A percentile compares a stretch with the other conserved stretches of the same genome.
Evolutionary conservation across 2,329 filamentous ascomycete species (phyloP).

Genomic region (Cryphonectria naterciae): DNA sequence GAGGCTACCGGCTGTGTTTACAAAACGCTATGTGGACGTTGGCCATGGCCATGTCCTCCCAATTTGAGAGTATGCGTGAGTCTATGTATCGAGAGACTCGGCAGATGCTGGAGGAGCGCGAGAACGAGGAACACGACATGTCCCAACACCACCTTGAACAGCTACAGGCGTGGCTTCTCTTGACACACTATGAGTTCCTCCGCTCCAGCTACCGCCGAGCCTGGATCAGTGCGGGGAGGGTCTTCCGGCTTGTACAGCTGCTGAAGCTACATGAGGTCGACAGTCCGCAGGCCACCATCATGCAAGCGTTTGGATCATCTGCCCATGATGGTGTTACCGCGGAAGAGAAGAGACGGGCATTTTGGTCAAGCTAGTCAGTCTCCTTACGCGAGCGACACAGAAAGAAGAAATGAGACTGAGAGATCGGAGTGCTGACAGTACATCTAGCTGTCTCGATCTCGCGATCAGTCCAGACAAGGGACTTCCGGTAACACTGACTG

Average conservation of each 20-base stretch:
- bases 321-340: background rate
- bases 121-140: background rate
- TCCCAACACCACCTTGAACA: constrained; percentile 30
- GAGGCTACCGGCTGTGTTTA: constrained; percentile 32
- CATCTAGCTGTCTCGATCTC: background rate
- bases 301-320: background rate
- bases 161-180: constrained; percentile 34
- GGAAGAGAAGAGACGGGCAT: constrained; percentile 20
- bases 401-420: background rate
- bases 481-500: background rate
- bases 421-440: background rate
- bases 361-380: constrained; percentile 11
- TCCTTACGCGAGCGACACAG: background rate
- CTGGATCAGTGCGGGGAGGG: constrained; percentile 35
- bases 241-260: constrained; percentile 34
- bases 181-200: constrained; percentile 34
- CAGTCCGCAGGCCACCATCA: background rate
- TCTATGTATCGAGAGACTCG: constrained; percentile 17
- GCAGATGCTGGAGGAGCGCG: constrained; percentile 28
- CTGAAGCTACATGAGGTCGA: constrained; percentile 11
- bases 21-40: constrained; percentile 44
- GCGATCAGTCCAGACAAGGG: constrained; percentile 5
- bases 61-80: constrained; percentile 33
- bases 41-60: constrained; percentile 39
- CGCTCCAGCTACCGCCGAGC: constrained; percentile 32